Evolutionary conservation across 768 basidiomycete genomes (phyloP).

Genomic region (Boletellus emodensis): DNA sequence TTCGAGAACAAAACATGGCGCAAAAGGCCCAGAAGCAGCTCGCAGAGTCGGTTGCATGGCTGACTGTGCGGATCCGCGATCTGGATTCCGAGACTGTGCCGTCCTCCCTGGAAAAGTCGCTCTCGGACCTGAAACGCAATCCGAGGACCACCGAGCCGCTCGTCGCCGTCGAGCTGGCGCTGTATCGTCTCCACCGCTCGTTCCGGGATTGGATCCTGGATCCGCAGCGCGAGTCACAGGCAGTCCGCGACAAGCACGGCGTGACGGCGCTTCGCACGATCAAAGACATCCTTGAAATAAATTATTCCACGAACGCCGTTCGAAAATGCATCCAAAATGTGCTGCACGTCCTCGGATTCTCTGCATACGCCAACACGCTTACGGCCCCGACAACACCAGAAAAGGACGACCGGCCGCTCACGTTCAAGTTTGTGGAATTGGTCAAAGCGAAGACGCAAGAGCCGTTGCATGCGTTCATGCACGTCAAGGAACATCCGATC

Average conservation of each 20-base stretch:
- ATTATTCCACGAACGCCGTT: constrained; percentile 28
- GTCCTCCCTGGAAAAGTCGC: constrained; percentile 27
- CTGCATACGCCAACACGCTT: constrained; percentile 32
- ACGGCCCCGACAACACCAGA: constrained; percentile 4
- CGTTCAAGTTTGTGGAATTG: constrained; percentile 57
- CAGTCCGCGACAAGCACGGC: constrained; percentile 43
- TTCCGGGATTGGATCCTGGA: constrained; percentile 52
- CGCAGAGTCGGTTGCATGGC: constrained; percentile 46
- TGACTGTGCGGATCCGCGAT: constrained; percentile 44
- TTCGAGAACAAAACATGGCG: constrained; percentile 42
- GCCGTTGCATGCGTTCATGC: constrained; percentile 49
- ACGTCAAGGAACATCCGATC: constrained; percentile 51
- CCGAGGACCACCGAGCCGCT: constrained; percentile 39
- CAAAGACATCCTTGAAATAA: constrained; percentile 40
- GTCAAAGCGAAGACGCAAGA: constrained; percentile 41
- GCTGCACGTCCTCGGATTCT: constrained; percentile 47
- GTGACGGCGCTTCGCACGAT: constrained; percentile 47
- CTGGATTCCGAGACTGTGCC: constrained; percentile 21
- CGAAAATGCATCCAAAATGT: constrained; percentile 37
- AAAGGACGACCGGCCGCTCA: constrained; percentile 28
- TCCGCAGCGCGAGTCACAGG: constrained; percentile 31
- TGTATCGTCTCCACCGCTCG: constrained; percentile 52
- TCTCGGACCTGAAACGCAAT: constrained; percentile 44
- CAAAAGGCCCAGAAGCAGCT: constrained; percentile 43
- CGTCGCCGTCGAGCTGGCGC: constrained; percentile 47